These are phyloP conservation scores for Trichosanthes truncata DNA, from an alignment of 306 rosid genomes.

Conservation along the genomic window DNA sequence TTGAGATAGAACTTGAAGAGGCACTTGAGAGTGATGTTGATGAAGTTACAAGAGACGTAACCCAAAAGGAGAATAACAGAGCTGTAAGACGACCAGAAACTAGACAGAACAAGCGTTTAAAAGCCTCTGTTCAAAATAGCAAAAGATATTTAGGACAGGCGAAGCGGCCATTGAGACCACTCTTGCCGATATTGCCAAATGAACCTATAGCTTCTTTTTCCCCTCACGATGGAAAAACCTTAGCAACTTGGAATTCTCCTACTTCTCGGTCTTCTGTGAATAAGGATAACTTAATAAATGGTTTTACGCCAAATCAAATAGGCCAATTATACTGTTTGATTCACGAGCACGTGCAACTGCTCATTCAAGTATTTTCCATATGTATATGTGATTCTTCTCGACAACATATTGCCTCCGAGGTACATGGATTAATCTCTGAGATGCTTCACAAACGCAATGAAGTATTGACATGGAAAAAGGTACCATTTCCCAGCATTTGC, in stretches of 20 bases:
- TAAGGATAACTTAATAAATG: slow-evolving; percentile 47
- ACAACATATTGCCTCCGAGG: slow-evolving; percentile 73
- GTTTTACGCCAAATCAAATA: slow-evolving; percentile 74
- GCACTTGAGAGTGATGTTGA: slow-evolving; percentile 77
- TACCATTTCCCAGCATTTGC: slow-evolving; percentile 67
- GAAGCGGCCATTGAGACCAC: slow-evolving; percentile 70
- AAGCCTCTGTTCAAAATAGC: slow-evolving; percentile 32
- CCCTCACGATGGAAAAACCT: slow-evolving; percentile 25
- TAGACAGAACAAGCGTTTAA: slow-evolving; percentile 60
- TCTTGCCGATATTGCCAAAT: slow-evolving; percentile 58
- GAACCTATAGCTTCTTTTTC: slow-evolving; percentile 31
- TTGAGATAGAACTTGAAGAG: slow-evolving; percentile 95
- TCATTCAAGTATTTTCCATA: slow-evolving; percentile 77
- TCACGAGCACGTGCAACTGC: slow-evolving; percentile 88
- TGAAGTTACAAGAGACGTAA: slow-evolving; percentile 29
- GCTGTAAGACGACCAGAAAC: slow-evolving; percentile 77
- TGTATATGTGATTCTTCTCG: slow-evolving; percentile 66
- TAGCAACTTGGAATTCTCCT: slow-evolving; percentile 31
- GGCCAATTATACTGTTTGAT: slow-evolving; percentile 74
- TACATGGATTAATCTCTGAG: slow-evolving; percentile 64
- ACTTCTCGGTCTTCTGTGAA: slow-evolving; percentile 32
- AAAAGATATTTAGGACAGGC: slow-evolving; percentile 39
- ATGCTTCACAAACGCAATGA: slow-evolving; percentile 62
- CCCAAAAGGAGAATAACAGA: slow-evolving; percentile 33
- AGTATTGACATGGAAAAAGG: slow-evolving; percentile 41